Evolutionary conservation across 805 yeast species (phyloP).

Genomic region (Priceomyces carsonii): DNA sequence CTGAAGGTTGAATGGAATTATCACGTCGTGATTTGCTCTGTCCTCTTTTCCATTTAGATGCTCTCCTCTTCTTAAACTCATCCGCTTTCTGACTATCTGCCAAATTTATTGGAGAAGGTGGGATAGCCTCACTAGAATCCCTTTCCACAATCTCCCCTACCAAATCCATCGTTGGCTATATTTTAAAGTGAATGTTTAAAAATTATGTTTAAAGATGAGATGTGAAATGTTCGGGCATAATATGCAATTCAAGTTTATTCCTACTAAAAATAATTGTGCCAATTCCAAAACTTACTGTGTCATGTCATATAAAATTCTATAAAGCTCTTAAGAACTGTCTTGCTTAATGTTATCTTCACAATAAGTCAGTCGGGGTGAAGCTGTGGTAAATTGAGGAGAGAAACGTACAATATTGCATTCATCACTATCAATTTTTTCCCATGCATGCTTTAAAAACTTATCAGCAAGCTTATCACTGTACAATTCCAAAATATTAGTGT

Average conservation of each 20-base stretch:
- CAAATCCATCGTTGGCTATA: constrained; percentile 55
- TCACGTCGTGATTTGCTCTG: constrained; percentile 21
- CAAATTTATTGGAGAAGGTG: constrained; percentile 25
- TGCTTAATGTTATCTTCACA: too few species aligned
- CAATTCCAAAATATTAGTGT: constrained; percentile 2
- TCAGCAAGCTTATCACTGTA: constrained; percentile 10
- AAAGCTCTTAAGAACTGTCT: too few species aligned
- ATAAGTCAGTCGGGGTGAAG: too few species aligned
- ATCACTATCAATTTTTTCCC: constrained; percentile 13
- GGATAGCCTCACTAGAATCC: constrained; percentile 39
- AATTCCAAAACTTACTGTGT: too few species aligned
- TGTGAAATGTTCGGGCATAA: too few species aligned
- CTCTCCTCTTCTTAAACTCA: constrained; percentile 29
- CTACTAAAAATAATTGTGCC: too few species aligned
- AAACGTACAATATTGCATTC: constrained; percentile 19
- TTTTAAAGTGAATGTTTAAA: too few species aligned
- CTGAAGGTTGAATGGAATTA: constrained; percentile 13
- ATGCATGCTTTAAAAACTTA: constrained; percentile 11
- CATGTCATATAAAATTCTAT: too few species aligned
- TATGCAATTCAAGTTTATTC: too few species aligned
- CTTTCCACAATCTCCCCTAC: constrained; percentile 74
- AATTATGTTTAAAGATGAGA: too few species aligned
- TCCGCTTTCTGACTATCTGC: constrained; percentile 39
- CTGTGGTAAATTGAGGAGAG: too few species aligned
- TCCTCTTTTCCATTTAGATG: constrained; percentile 53